Conservation (phyloP, 2,329 filamentous ascomycete genomes). For the Gyromitra esculenta region DNA sequence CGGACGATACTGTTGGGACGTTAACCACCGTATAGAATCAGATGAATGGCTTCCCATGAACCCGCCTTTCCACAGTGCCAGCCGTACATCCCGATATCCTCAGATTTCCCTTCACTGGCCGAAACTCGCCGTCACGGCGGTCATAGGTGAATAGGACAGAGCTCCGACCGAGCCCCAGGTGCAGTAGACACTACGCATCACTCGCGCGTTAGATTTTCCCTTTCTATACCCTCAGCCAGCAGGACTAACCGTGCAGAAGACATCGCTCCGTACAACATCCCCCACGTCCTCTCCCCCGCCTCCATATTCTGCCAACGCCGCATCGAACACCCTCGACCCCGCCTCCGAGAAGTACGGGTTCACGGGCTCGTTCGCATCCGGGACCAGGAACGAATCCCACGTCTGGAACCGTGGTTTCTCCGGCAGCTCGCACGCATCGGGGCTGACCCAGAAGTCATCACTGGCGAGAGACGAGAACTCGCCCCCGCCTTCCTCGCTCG, state of each 20-base stretch:
- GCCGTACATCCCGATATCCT: slow-evolving; percentile 66
- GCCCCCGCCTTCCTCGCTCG: slow-evolving; percentile 2
- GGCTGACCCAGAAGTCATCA: slow-evolving; percentile 65
- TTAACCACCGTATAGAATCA: slow-evolving; percentile 27
- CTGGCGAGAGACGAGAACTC: slow-evolving; percentile 53
- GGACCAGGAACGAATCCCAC: slow-evolving; percentile 73
- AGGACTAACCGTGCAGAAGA: slow-evolving; percentile 58
- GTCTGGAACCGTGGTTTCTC: slow-evolving; percentile 66
- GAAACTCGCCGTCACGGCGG: slow-evolving; percentile 66
- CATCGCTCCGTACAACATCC: slow-evolving; percentile 60
- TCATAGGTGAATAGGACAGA: slow-evolving; percentile 76
- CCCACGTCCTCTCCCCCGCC: slow-evolving; percentile 56
- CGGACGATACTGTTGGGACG: slow-evolving; percentile 47
- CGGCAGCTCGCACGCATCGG: slow-evolving; percentile 56
- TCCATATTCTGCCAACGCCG: slow-evolving; percentile 63
- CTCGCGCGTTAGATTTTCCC: slow-evolving; percentile 34
- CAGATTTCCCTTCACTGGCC: slow-evolving; percentile 62
- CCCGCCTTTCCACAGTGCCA: slow-evolving; percentile 59
- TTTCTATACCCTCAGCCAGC: background rate
- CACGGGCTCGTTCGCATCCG: slow-evolving; percentile 60
- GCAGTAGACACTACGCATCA: slow-evolving; percentile 66
- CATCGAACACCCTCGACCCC: slow-evolving; percentile 73
- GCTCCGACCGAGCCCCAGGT: slow-evolving; percentile 74
- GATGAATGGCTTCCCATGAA: background rate
- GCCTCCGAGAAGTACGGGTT: slow-evolving; percentile 75